Conservation (phyloP, 148 eudicot species). For the Rhododendron henanense region DNA sequence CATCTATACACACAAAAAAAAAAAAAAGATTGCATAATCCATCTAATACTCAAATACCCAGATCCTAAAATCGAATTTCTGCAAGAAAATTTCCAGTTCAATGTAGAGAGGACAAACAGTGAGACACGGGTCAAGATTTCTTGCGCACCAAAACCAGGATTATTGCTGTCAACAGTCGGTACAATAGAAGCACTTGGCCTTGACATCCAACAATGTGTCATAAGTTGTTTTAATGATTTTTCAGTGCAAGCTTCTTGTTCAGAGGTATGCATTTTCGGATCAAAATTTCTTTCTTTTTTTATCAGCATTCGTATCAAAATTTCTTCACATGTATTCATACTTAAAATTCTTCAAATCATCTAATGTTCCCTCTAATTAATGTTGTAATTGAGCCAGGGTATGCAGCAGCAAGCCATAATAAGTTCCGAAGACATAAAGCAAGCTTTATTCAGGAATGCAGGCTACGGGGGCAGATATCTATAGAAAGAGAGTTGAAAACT, state of each 20-base stretch:
- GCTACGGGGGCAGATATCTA: constrained; percentile 41
- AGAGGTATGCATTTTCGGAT: constrained; percentile 26
- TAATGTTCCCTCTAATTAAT: background rate
- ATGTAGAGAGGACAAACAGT: constrained; percentile 29
- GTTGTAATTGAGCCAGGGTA: constrained; percentile 15
- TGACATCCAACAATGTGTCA: constrained; percentile 43
- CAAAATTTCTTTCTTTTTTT: no score
- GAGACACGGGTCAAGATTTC: constrained; percentile 30
- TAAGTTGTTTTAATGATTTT: constrained; percentile 45
- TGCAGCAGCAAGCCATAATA: constrained; percentile 22
- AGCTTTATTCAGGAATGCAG: constrained; percentile 41
- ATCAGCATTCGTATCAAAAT: background rate
- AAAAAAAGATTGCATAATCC: background rate
- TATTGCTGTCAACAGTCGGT: constrained; percentile 36
- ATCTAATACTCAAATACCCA: background rate
- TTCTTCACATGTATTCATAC: background rate
- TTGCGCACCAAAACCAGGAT: constrained; percentile 45
- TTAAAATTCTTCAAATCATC: background rate
- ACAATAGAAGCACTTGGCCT: constrained; percentile 38
- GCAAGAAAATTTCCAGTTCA: constrained; percentile 24
- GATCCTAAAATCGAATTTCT: background rate
- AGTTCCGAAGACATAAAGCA: constrained; percentile 39
- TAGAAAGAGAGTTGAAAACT: constrained; percentile 11
- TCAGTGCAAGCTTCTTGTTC: constrained; percentile 43
- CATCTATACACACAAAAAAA: background rate